Evolutionary conservation across 2,329 filamentous ascomycete genomes (phyloP), one percentile per base, ranked within the genome.

Genomic region (Sclerotiophoma versabilis): DNA sequence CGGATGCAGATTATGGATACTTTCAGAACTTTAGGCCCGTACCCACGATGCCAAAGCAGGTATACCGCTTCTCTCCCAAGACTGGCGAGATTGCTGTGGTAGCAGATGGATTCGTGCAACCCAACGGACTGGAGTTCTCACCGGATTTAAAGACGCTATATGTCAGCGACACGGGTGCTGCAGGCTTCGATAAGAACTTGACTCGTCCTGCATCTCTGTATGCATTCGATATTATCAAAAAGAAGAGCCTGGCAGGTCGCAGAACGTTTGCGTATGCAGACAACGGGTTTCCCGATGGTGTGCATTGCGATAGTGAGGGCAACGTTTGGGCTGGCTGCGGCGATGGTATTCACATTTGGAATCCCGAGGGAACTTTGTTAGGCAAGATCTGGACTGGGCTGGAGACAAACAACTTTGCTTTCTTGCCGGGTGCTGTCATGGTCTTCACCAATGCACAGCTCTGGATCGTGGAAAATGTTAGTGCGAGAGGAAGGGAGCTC

Each of bases 281-380:
- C 39, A 66, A 76, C 2, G 82, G 83, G 2, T 74, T 85, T 2
- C 84, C 86, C 0, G 87, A 89, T 58, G 87, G 87, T 8, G 72
- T 84, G 55, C 81, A 83, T 58, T 77, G 78, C 33, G 83, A 86
- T 60, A 75, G 74, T 1, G 60, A 78, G 3, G 83, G 83, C 2
- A 85, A 85, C 64, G 79, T 86, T 1, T 86, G 83, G 69, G 77
- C 78, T 22, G 82, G 80, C 0, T 83, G 81, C 54, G 81, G 80
- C 0, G 83, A 85, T 62, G 83, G 83, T 0, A 71, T 85, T 17
- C 77, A 84, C 53, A 76, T 85, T 8, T 86, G 82, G 81, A 78
- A 75, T 50, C 66, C 76, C 0, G 75, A 75, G 0, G 83, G 83
- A 0, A 75, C 65, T 3, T 62, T 83, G 15, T 78, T 89, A 60